phyloP scores from a whole-genome alignment of 106 monocot genomes.

The Chionographis japonica region DNA sequence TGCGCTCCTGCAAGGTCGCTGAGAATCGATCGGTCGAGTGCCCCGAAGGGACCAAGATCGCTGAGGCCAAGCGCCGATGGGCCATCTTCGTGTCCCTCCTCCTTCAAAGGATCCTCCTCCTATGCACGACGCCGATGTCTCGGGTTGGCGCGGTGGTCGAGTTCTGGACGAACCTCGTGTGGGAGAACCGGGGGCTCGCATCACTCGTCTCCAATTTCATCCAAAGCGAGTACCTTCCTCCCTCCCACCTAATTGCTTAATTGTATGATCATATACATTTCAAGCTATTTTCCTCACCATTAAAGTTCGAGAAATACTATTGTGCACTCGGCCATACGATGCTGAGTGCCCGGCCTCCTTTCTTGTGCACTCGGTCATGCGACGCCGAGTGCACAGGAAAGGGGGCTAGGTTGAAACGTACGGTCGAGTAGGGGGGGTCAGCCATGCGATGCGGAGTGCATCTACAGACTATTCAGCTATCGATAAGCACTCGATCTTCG shows the following conservation, averaged over 20 bases:
- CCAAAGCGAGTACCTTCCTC: conserved; percentile 4
- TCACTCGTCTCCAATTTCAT: conserved; percentile 12
- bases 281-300: too few species aligned
- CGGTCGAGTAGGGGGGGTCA: too few species aligned
- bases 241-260: background rate
- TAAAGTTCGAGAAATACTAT: too few species aligned
- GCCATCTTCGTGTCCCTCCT: conserved; percentile 31
- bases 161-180: conserved; percentile 26
- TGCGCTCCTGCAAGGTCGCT: conserved; percentile 13
- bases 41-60: conserved; percentile 17
- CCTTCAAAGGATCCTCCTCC: conserved; percentile 24
- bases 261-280: background rate
- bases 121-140: conserved; percentile 22
- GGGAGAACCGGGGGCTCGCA: conserved; percentile 9
- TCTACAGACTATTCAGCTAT: too few species aligned
- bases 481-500: too few species aligned
- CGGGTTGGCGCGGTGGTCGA: conserved; percentile 9
- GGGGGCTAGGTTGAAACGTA: too few species aligned
- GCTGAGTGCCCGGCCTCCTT: too few species aligned
- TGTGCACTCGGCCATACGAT: too few species aligned
- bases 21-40: conserved; percentile 24
- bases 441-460: too few species aligned
- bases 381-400: too few species aligned
- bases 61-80: conserved; percentile 25
- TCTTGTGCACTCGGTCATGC: too few species aligned